Evolutionary conservation across 306 rosid species (phyloP).

Genomic region (Adenanthera pavonina): DNA sequence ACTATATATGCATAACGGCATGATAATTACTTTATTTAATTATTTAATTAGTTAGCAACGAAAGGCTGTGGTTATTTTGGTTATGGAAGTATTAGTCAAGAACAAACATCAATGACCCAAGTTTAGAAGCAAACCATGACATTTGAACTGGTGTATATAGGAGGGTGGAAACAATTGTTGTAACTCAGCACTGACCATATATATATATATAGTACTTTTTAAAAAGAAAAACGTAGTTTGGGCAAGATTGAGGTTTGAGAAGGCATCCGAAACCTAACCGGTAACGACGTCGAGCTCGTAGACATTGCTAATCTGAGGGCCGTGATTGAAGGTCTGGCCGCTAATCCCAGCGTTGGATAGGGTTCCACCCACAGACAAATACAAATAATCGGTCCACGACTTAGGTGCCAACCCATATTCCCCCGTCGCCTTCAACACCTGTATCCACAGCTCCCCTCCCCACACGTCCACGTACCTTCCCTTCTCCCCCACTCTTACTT

Average conservation of each 20-base stretch:
- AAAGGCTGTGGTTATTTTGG: too few relatives aligned
- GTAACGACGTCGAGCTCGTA: slow-evolving; percentile 87
- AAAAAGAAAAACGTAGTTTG: too few relatives aligned
- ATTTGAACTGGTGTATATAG: too few relatives aligned
- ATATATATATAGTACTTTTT: too few relatives aligned
- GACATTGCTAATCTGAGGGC: slow-evolving; percentile 90
- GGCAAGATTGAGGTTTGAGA: background rate
- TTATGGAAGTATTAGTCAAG: too few relatives aligned
- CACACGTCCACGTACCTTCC: slow-evolving; percentile 79
- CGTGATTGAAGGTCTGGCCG: slow-evolving; percentile 91
- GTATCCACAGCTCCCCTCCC: slow-evolving; percentile 96
- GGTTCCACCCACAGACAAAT: slow-evolving; percentile 92
- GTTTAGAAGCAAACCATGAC: too few relatives aligned
- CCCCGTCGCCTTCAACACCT: slow-evolving; percentile 62
- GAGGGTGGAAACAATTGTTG: too few relatives aligned
- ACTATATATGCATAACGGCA: too few relatives aligned
- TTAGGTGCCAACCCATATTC: slow-evolving; percentile 77
- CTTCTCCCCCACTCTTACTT: slow-evolving; percentile 44
- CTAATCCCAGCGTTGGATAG: slow-evolving; percentile 95
- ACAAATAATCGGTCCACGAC: slow-evolving; percentile 97
- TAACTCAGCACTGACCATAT: too few relatives aligned
- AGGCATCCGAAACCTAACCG: slow-evolving; percentile 44
- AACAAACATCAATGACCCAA: too few relatives aligned
- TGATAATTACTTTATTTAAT: too few relatives aligned
- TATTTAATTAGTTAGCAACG: too few relatives aligned